A percentile compares a stretch with the other conserved stretches of the same genome.
These are phyloP conservation scores for Simmondsia chinensis DNA, from an alignment of 148 eudicot species.

Conservation along the genomic window DNA sequence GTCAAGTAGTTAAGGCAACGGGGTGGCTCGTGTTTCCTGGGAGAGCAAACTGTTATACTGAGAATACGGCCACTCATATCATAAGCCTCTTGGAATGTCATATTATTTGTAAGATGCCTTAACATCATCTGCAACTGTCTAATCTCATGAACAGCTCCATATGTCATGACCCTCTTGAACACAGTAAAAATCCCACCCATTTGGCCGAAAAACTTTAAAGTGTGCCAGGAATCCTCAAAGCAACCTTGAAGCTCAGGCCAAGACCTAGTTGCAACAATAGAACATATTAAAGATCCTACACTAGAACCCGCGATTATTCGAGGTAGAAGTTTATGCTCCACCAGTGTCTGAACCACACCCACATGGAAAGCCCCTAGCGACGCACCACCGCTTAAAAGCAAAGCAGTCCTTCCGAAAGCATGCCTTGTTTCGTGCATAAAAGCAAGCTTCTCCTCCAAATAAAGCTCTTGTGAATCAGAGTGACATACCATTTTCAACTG, in stretches of 20 bases:
- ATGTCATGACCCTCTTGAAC: conserved; percentile 67
- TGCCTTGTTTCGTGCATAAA: conserved; percentile 97
- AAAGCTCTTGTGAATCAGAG: conserved; percentile 77
- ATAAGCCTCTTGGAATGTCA: conserved; percentile 92
- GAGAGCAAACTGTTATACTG: conserved; percentile 92
- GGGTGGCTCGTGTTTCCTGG: conserved; percentile 93
- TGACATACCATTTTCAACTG: conserved; percentile 93
- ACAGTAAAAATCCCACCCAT: conserved; percentile 71
- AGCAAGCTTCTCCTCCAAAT: conserved; percentile 87
- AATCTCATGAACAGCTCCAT: conserved; percentile 87
- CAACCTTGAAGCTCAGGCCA: conserved; percentile 97
- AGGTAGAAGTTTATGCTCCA: conserved; percentile 85
- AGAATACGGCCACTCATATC: conserved; percentile 89
- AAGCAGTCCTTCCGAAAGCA: conserved; percentile 97
- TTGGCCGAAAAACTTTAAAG: conserved; percentile 85
- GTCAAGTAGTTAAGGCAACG: conserved; percentile 93
- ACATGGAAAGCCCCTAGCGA: conserved; percentile 89
- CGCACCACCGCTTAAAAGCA: conserved; percentile 97
- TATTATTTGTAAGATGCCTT: conserved; percentile 67
- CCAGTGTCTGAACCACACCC: conserved; percentile 86
- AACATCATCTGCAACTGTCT: conserved; percentile 75
- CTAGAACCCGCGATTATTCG: conserved; percentile 89
- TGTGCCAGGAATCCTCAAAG: conserved; percentile 88
- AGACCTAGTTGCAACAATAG: conserved; percentile 80
- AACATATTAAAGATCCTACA: conserved; percentile 88